Evolutionary conservation across 2,329 filamentous ascomycete species (phyloP).

Genomic region (Fusarium drepaniforme): DNA sequence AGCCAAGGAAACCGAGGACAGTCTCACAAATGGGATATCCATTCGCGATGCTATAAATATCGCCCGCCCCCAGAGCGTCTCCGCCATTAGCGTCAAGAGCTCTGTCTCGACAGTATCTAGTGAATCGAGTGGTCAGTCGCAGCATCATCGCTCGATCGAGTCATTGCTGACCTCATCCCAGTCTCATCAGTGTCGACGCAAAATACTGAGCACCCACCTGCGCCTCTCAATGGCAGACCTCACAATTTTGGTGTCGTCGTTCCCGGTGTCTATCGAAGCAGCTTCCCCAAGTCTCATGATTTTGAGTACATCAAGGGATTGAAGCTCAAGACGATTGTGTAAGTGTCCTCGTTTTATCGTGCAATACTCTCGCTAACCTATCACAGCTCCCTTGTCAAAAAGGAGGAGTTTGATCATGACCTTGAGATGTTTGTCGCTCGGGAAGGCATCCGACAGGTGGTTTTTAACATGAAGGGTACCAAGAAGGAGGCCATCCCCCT

Average conservation of each 20-base stretch:
- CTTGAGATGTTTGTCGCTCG: slow-evolving; percentile 72
- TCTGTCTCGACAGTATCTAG: slow-evolving; percentile 24
- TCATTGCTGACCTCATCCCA: slow-evolving; percentile 22
- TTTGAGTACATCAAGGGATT: slow-evolving; percentile 77
- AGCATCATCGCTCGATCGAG: neutral
- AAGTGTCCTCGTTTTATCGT: slow-evolving; percentile 50
- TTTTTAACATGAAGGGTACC: slow-evolving; percentile 87
- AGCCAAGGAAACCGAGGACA: slow-evolving; percentile 41
- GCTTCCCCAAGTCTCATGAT: slow-evolving; percentile 80
- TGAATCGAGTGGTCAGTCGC: slow-evolving; percentile 37
- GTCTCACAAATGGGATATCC: slow-evolving; percentile 22
- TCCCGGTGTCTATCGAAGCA: slow-evolving; percentile 83
- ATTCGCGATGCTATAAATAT: slow-evolving; percentile 29
- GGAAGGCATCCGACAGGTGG: slow-evolving; percentile 77
- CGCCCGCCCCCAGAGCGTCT: slow-evolving; percentile 34
- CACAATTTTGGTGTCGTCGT: slow-evolving; percentile 83
- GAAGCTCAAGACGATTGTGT: slow-evolving; percentile 84
- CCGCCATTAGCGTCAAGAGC: slow-evolving; percentile 19
- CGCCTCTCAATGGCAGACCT: slow-evolving; percentile 57
- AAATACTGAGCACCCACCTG: slow-evolving; percentile 32
- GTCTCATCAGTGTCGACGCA: slow-evolving; percentile 34
- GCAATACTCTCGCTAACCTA: slow-evolving; percentile 23
- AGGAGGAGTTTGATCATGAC: slow-evolving; percentile 65
- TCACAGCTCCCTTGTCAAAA: slow-evolving; percentile 71
- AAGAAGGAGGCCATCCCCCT: slow-evolving; percentile 81